These are phyloP conservation scores for Podospora pseudoanserina DNA, from an alignment of 495 filamentous ascomycete genomes.

Conservation along the genomic window DNA sequence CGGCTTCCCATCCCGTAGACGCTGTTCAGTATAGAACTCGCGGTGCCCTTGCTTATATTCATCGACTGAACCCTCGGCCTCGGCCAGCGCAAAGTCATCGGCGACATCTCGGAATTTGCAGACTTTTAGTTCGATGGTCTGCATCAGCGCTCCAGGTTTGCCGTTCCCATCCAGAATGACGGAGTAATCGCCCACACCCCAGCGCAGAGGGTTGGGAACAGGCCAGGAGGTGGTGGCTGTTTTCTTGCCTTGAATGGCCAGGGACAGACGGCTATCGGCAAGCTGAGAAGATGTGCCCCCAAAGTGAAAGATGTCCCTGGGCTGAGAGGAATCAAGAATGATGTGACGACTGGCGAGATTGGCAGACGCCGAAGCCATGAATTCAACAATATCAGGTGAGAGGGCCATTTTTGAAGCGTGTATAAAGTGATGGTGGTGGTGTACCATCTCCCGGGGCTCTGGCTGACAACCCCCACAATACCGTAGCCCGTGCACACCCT, in stretches of 20 bases:
- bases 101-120: constrained; percentile 33
- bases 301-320: constrained; percentile 35
- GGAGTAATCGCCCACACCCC: constrained; percentile 32
- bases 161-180: constrained; percentile 32
- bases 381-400: constrained; percentile 38
- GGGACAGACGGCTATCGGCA: constrained; percentile 20
- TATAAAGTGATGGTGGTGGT: no score
- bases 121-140: constrained; percentile 24
- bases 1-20: constrained; percentile 5
- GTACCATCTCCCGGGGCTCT: neutral
- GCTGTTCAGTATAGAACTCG: constrained; percentile 24
- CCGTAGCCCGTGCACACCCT: neutral
- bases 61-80: constrained; percentile 32
- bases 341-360: constrained; percentile 15
- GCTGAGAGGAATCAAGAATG: constrained; percentile 18
- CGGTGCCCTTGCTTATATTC: constrained; percentile 28
- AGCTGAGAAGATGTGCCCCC: constrained; percentile 15
- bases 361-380: constrained; percentile 27
- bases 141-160: constrained; percentile 30
- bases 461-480: neutral
- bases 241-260: constrained; percentile 30
- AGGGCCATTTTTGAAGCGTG: constrained; percentile 21
- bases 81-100: constrained; percentile 34
- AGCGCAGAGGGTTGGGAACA: constrained; percentile 28
- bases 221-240: constrained; percentile 37